Evolutionary conservation across 2,329 filamentous ascomycete species (phyloP), one percentile per base, ranked within the genome.

Genomic region (Alternaria consortialis): DNA sequence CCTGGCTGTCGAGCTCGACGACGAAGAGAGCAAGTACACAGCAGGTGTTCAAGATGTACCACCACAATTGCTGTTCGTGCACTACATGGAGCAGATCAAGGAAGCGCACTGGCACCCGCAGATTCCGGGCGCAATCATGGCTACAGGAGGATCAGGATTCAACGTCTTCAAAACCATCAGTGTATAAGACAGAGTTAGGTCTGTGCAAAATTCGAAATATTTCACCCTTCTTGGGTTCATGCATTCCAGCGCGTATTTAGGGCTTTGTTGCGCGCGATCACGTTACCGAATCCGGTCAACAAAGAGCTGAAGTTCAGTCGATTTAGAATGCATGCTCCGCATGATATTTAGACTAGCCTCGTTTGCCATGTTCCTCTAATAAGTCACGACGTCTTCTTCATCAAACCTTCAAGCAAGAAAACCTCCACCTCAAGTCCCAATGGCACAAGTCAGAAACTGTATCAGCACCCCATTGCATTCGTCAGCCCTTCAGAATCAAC

Each of bases 31-130:
- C 81, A 92, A 89, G 77, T 92, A 97, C 74, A 94, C 91, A 4
- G 93, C 90, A 0, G 93, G 92, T 54, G 88, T 94, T 40, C 89
- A 92, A 74, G 94, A 97, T 65, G 93, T 98, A 65, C 95, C 95
- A 60, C 93, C 95, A 5, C 95, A 99, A 80, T 81, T 99, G 71
- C 83, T 99, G 66, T 99, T 99, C 79, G 93, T 97, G 74, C 95
- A 99, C 81, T 97, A 97, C 78, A 93, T 96, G 83, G 91, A 96
- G 73, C 90, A 92, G 71, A 93, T 93, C 58, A 98, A 97, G 86
- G 95, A 99, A 81, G 83, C 94, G 37, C 95, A 99, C 82, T 99
- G 95, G 94, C 94, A 98, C 82, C 91, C 91, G 34, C 95, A 99
- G 83, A 97, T 98, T 77, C 91, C 93, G 0, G 95, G 95, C 31